These are phyloP conservation scores for Ustilago nuda DNA, from an alignment of 1,284 basidiomycete species.

Conservation along the genomic window DNA sequence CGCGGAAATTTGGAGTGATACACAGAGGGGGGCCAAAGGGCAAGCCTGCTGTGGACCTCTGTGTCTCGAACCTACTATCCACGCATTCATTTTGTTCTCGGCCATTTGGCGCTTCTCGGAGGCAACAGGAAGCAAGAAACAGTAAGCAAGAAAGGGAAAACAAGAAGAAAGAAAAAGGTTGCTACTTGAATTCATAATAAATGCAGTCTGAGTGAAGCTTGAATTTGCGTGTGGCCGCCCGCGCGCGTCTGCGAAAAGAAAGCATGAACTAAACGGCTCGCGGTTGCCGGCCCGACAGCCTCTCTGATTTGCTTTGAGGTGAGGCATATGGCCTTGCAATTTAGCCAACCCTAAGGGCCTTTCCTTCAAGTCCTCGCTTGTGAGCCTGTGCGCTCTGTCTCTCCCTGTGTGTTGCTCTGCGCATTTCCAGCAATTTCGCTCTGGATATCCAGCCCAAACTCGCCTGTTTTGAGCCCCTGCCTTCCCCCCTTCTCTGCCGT, in stretches of 20 bases:
- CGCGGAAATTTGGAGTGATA: neutral
- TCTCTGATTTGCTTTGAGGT: neutral
- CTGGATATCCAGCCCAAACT: slow-evolving; percentile 5
- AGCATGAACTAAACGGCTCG: slow-evolving; percentile 21
- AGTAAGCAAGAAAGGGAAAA: neutral
- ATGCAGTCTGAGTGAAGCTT: slow-evolving; percentile 2
- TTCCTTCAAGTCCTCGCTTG: slow-evolving; percentile 20
- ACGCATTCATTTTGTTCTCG: neutral
- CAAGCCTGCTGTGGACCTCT: slow-evolving; percentile 2
- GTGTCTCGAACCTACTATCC: neutral
- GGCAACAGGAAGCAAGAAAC: neutral
- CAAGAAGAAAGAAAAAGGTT: neutral
- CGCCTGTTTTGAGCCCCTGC: slow-evolving; percentile 16
- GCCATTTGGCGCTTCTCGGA: neutral
- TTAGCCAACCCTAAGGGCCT: slow-evolving; percentile 18
- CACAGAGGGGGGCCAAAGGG: neutral
- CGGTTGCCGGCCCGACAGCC: slow-evolving; percentile 17
- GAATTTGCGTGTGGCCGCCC: slow-evolving; percentile 4
- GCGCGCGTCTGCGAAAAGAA: neutral
- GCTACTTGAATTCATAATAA: neutral
- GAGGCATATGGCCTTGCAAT: neutral
- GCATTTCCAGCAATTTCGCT: slow-evolving; percentile 31
- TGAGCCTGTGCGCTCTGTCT: slow-evolving; percentile 1
- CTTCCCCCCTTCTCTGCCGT: neutral
- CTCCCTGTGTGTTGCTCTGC: neutral